Conservation (phyloP, 805 yeast genomes). For the Zygosaccharomyces bisporus region DNA sequence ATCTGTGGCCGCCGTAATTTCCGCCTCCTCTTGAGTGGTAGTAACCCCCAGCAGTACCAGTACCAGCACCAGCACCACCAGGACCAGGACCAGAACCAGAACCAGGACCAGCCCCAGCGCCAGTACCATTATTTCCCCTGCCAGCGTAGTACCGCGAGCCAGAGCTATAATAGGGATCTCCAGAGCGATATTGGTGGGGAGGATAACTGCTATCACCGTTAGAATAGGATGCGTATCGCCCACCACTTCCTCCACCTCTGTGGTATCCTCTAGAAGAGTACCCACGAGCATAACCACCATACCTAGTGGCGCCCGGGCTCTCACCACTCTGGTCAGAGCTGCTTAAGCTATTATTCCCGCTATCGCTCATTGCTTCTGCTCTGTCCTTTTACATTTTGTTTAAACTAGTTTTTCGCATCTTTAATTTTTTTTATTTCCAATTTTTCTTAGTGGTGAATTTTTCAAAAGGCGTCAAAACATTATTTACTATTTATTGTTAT, state of each 20-base stretch:
- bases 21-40: slow-evolving; percentile 9
- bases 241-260: slow-evolving; percentile 10
- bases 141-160: slow-evolving; percentile 11
- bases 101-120: too few species aligned
- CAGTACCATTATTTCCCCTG: slow-evolving; percentile 3
- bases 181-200: slow-evolving; percentile 11
- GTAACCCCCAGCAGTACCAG: slow-evolving; percentile 6
- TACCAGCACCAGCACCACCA: too few species aligned
- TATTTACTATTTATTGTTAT: neutral
- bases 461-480: neutral
- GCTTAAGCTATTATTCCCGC: slow-evolving; percentile 3
- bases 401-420: too few species aligned
- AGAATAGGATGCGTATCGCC: slow-evolving; percentile 2
- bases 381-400: neutral
- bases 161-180: slow-evolving; percentile 13
- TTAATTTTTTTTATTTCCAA: neutral
- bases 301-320: slow-evolving; percentile 9
- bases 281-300: slow-evolving; percentile 10
- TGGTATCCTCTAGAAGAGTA: slow-evolving; percentile 11
- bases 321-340: slow-evolving; percentile 2
- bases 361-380: slow-evolving; percentile 4
- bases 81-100: too few species aligned
- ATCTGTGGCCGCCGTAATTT: slow-evolving; percentile 3
- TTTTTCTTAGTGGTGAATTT: neutral
- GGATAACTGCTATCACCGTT: slow-evolving; percentile 4